Conservation (phyloP, 2,329 filamentous ascomycete species). For the Ceratocystis huliohia region DNA sequence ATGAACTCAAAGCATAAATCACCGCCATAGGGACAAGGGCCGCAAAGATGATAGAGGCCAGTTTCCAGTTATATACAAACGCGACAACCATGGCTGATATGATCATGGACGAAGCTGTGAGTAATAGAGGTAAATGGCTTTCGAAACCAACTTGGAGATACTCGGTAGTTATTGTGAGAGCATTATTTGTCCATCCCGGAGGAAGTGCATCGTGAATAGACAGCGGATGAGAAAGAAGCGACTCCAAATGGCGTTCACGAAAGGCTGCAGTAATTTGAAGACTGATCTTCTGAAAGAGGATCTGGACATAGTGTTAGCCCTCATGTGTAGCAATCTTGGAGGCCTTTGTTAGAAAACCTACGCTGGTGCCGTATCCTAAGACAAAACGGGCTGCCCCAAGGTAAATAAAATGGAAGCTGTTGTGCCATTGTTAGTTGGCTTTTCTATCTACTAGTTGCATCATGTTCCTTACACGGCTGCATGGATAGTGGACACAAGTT, state of each 20-base stretch:
- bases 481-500: not conserved
- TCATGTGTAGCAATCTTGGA: not conserved
- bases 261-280: conserved; percentile 39
- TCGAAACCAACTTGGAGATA: conserved; percentile 43
- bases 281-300: conserved; percentile 22
- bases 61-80: conserved; percentile 39
- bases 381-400: conserved; percentile 28
- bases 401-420: conserved; percentile 23
- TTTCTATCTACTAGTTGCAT: not conserved
- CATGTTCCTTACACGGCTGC: not conserved
- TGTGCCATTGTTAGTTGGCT: not conserved
- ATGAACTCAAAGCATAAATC: conserved; percentile 27
- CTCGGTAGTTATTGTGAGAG: conserved; percentile 41
- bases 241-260: conserved; percentile 37
- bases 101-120: conserved; percentile 32
- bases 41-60: conserved; percentile 39
- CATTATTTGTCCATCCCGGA: conserved; percentile 37
- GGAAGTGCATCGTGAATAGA: conserved; percentile 38
- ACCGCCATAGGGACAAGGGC: conserved; percentile 33
- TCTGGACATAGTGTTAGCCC: conserved; percentile 1
- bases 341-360: conserved; percentile 22
- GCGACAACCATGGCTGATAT: conserved; percentile 38
- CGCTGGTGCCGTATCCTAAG: conserved; percentile 27
- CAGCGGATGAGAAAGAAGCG: conserved; percentile 38
- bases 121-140: conserved; percentile 35